Conservation (phyloP, 768 basidiomycete species). For the Amanita subjunquillea region DNA sequence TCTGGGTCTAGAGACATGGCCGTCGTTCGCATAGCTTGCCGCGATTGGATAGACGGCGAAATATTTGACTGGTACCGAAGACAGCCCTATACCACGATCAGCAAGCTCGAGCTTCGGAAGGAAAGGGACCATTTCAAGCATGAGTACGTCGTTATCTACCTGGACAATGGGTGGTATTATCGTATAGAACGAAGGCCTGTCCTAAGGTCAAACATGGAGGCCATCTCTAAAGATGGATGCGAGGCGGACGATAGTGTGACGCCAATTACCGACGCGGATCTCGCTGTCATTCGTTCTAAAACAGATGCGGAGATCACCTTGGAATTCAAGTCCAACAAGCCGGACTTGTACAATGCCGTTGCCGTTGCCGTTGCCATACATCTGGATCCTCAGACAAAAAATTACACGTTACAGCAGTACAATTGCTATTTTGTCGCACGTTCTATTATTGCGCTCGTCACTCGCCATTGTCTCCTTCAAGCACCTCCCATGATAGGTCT, state of each 20-base stretch:
- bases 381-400: neutral
- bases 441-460: neutral
- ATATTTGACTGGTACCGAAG: neutral
- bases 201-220: neutral
- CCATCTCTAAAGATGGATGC: neutral
- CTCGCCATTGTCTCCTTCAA: neutral
- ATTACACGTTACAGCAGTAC: neutral
- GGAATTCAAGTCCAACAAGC: neutral
- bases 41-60: neutral
- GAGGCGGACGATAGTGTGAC: neutral
- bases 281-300: neutral
- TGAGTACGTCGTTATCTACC: neutral
- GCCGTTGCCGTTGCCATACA: neutral
- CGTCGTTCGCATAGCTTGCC: neutral
- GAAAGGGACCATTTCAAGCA: too few species aligned
- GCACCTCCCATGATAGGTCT: neutral
- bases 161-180: neutral
- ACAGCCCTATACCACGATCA: too few species aligned
- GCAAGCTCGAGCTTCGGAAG: too few species aligned
- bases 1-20: neutral
- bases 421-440: conserved; percentile 2
- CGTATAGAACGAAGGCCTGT: neutral
- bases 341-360: neutral
- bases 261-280: neutral
- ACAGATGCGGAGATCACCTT: neutral